phyloP scores from a whole-genome alignment of 164 flowering plant species.

The Stephania cephalantha region DNA sequence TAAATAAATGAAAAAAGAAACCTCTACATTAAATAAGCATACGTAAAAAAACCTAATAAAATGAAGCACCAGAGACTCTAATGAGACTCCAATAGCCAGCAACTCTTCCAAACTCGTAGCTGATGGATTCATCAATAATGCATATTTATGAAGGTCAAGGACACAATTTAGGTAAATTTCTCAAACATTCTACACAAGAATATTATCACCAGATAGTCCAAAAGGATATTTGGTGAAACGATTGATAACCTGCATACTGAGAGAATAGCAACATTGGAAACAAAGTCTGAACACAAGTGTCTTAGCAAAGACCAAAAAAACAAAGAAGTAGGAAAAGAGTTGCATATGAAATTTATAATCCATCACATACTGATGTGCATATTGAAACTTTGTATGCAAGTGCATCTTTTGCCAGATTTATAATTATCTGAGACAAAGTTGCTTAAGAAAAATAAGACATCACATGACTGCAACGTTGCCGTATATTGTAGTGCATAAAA shows the following conservation, averaged over 20 bases:
- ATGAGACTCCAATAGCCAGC: slow-evolving; percentile 38
- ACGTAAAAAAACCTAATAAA: slow-evolving; percentile 29
- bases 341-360: neutral
- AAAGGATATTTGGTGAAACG: slow-evolving; percentile 94
- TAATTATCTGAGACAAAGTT: slow-evolving; percentile 76
- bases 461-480: slow-evolving; percentile 75
- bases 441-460: slow-evolving; percentile 66
- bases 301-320: neutral
- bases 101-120: slow-evolving; percentile 80
- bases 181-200: neutral
- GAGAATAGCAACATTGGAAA: neutral
- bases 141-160: slow-evolving; percentile 60
- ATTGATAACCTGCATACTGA: slow-evolving; percentile 60
- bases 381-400: slow-evolving; percentile 63
- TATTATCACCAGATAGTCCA: neutral
- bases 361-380: slow-evolving; percentile 81
- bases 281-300: neutral
- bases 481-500: slow-evolving; percentile 54
- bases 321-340: neutral
- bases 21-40: too few relatives aligned
- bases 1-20: too few relatives aligned
- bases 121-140: slow-evolving; percentile 73
- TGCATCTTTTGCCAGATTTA: slow-evolving; percentile 61
- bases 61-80: slow-evolving; percentile 40
- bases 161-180: slow-evolving; percentile 14